Evolutionary conservation across 1,284 basidiomycete genomes (phyloP).

Genomic region (Trichosporon asahii): DNA sequence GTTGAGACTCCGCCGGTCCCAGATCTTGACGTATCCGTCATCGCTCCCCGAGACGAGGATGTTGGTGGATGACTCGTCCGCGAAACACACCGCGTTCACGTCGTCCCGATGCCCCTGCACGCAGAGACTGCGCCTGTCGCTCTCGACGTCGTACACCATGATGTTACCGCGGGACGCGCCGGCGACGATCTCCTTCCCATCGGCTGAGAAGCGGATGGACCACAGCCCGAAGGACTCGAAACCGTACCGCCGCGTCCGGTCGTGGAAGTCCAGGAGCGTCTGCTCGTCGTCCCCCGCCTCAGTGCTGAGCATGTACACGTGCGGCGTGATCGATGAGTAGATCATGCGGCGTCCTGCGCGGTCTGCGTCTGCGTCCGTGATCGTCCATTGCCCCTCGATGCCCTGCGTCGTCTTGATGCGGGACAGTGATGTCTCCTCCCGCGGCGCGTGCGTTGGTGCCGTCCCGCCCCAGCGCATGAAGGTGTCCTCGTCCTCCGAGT

Average conservation of each 20-base stretch:
- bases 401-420: slow-evolving; percentile 76
- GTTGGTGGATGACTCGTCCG: slow-evolving; percentile 85
- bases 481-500: slow-evolving; percentile 49
- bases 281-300: slow-evolving; percentile 67
- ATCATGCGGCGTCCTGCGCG: slow-evolving; percentile 92
- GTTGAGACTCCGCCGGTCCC: slow-evolving; percentile 83
- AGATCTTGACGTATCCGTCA: slow-evolving; percentile 91
- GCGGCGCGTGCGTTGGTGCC: slow-evolving; percentile 8
- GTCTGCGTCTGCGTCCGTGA: slow-evolving; percentile 90
- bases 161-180: slow-evolving; percentile 53
- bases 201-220: slow-evolving; percentile 91
- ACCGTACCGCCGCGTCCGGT: slow-evolving; percentile 7
- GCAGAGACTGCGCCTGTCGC: slow-evolving; percentile 71
- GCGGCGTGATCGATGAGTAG: slow-evolving; percentile 79
- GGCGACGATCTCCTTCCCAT: slow-evolving; percentile 81
- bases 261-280: slow-evolving; percentile 65
- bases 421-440: slow-evolving; percentile 63
- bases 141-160: slow-evolving; percentile 83
- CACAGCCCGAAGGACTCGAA: slow-evolving; percentile 71
- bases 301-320: slow-evolving; percentile 81
- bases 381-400: slow-evolving; percentile 75
- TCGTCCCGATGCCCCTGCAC: slow-evolving; percentile 83
- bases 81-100: slow-evolving; percentile 95
- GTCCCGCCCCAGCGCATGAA: slow-evolving; percentile 14
- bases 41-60: slow-evolving; percentile 91